These are phyloP conservation scores for Ceratocystis huliohia DNA, from an alignment of 2,329 filamentous ascomycete genomes.

Conservation along the genomic window DNA sequence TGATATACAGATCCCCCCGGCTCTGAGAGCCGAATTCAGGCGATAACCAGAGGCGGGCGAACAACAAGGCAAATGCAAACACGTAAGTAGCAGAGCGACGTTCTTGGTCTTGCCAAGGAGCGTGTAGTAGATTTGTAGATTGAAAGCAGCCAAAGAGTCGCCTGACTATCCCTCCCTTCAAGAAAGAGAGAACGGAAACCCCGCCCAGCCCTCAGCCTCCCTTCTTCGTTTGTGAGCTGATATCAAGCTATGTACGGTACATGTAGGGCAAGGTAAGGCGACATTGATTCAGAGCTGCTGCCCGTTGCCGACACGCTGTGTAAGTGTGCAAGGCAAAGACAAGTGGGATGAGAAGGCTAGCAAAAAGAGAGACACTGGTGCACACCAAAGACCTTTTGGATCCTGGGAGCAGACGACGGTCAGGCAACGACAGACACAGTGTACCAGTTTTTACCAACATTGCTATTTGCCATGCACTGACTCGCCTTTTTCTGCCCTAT, in stretches of 20 bases:
- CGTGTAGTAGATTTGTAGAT: too few relatives aligned
- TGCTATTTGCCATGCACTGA: background rate
- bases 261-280: background rate
- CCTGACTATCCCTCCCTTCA: background rate
- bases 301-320: background rate
- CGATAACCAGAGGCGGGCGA: too few relatives aligned
- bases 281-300: background rate
- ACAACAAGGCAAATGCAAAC: too few relatives aligned
- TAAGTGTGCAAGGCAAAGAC: background rate
- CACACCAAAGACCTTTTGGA: constrained; percentile 6
- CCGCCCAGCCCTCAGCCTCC: background rate
- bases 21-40: too few relatives aligned
- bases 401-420: background rate
- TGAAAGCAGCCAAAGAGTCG: background rate
- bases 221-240: background rate
- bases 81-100: too few relatives aligned
- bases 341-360: background rate
- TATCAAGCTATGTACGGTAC: background rate
- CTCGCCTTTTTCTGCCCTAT: background rate
- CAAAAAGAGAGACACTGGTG: constrained; percentile 1
- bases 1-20: too few relatives aligned
- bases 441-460: too few relatives aligned
- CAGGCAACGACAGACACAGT: background rate
- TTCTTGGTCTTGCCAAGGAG: too few relatives aligned
- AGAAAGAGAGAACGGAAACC: background rate